A percentile compares a stretch with the other conserved stretches of the same genome.
Evolutionary conservation across 371 early-diverging fungal species (phyloP).

Genomic region (Mortierella sp.): DNA sequence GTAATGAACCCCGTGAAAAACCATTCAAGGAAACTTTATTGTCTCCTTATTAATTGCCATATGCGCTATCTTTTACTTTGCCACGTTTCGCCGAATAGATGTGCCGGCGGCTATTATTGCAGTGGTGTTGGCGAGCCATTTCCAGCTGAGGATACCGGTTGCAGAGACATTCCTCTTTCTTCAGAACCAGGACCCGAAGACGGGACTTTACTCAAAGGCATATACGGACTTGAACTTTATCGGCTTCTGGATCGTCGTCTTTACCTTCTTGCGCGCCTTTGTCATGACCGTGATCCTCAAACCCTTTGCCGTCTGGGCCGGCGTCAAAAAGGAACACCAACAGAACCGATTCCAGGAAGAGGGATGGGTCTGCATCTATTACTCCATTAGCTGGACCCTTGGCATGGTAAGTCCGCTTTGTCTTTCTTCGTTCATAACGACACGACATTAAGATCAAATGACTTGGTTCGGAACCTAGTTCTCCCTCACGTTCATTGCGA

Average conservation of each 20-base stretch:
- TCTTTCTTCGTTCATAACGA: not conserved
- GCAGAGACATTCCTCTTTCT: constrained; percentile 66
- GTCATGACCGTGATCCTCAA: constrained; percentile 67
- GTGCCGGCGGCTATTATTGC: constrained; percentile 35
- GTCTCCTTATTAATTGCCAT: constrained; percentile 6
- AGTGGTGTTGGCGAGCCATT: constrained; percentile 41
- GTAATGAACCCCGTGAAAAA: not conserved
- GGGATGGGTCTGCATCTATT: constrained; percentile 76
- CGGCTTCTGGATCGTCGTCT: constrained; percentile 71
- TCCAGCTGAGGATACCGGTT: constrained; percentile 58
- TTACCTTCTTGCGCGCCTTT: constrained; percentile 72
- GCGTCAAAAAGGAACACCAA: constrained; percentile 62
- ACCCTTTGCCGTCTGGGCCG: constrained; percentile 63
- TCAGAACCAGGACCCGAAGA: constrained; percentile 56
- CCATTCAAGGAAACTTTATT: not conserved
- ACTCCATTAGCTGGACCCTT: constrained; percentile 59
- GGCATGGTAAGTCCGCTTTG: constrained; percentile 63
- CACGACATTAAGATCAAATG: not conserved
- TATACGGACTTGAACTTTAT: constrained; percentile 69
- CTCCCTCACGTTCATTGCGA: not conserved
- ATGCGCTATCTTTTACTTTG: constrained; percentile 5
- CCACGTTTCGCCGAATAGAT: constrained; percentile 24
- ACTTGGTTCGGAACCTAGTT: not conserved
- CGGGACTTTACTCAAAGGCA: constrained; percentile 66
- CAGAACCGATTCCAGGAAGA: constrained; percentile 79